These are phyloP conservation scores for Aspergillus conjunctus DNA, from an alignment of 495 filamentous ascomycete species.

Conservation along the genomic window DNA sequence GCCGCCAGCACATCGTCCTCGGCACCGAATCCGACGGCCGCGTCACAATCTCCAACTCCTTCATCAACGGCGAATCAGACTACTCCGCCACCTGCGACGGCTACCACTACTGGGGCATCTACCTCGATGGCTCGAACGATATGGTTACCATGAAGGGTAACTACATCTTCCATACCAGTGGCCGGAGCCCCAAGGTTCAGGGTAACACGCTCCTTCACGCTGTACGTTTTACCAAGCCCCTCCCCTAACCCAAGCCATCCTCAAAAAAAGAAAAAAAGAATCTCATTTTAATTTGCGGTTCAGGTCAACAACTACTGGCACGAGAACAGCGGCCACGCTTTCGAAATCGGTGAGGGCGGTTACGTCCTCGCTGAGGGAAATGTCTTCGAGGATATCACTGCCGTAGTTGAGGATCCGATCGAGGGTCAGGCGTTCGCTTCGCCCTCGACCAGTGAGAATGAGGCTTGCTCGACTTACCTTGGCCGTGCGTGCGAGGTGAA, in stretches of 20 bases:
- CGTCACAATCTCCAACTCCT: slow-evolving; percentile 51
- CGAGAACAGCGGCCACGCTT: slow-evolving; percentile 56
- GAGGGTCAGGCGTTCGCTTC: slow-evolving; percentile 46
- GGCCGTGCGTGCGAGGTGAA: slow-evolving; percentile 51
- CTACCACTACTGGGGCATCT: slow-evolving; percentile 51
- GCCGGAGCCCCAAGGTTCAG: slow-evolving; percentile 46
- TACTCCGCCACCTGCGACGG: slow-evolving; percentile 49
- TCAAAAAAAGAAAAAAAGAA: too few relatives aligned
- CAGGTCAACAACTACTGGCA: slow-evolving; percentile 64
- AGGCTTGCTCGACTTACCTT: slow-evolving; percentile 43
- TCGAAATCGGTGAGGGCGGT: slow-evolving; percentile 54
- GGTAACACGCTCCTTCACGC: slow-evolving; percentile 47
- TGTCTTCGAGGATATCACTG: slow-evolving; percentile 54
- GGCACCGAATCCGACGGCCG: slow-evolving; percentile 43
- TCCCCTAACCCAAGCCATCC: too few relatives aligned
- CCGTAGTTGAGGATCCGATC: slow-evolving; percentile 32
- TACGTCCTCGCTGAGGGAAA: slow-evolving; percentile 60
- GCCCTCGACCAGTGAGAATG: slow-evolving; percentile 35
- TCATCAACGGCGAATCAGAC: slow-evolving; percentile 42
- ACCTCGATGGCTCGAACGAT: slow-evolving; percentile 45
- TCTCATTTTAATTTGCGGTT: neutral
- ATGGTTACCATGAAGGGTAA: slow-evolving; percentile 49
- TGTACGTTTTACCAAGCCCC: too few relatives aligned
- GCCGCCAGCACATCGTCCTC: slow-evolving; percentile 49
- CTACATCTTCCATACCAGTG: slow-evolving; percentile 51